A percentile compares a stretch with the other conserved stretches of the same genome.
These are phyloP conservation scores for Euclidium syriacum DNA, from an alignment of 345 rosid genomes.

Conservation along the genomic window DNA sequence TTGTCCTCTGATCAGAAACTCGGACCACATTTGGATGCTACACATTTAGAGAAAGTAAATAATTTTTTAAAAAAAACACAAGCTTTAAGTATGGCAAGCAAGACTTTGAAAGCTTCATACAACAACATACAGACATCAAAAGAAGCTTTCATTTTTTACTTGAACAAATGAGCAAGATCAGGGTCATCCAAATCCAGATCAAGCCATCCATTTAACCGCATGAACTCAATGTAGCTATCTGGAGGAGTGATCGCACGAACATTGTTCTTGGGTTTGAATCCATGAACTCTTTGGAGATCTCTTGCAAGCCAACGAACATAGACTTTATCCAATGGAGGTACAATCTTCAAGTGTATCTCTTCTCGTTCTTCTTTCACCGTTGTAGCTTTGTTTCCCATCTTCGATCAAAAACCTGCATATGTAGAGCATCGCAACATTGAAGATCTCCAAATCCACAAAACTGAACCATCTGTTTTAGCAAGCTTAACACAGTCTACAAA, in stretches of 20 bases:
- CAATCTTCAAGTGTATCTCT: constrained; percentile 48
- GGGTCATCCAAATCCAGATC: constrained; percentile 76
- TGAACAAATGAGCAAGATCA: constrained; percentile 62
- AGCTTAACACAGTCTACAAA: not conserved
- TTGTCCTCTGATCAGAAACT: not conserved
- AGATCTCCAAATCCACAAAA: not conserved
- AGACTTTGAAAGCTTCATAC: not conserved
- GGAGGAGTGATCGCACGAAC: constrained; percentile 56
- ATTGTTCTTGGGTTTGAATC: constrained; percentile 47
- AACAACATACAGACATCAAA: constrained; percentile 6
- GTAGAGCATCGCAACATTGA: not conserved
- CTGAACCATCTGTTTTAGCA: not conserved
- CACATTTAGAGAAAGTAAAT: not conserved
- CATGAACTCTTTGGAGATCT: constrained; percentile 66
- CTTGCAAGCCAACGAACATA: constrained; percentile 69
- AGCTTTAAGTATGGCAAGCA: not conserved
- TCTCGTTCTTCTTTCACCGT: constrained; percentile 54
- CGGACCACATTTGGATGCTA: not conserved
- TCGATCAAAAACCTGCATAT: constrained; percentile 7
- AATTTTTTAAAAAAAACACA: not conserved
- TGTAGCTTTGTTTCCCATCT: constrained; percentile 71
- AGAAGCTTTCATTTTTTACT: not conserved
- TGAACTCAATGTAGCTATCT: constrained; percentile 55
- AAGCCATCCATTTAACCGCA: constrained; percentile 60
- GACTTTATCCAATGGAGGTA: constrained; percentile 61